Evolutionary conservation across 2,329 filamentous ascomycete species (phyloP), one percentile per base, ranked within the genome.

Genomic region (Stagonosporopsis rhizophila): DNA sequence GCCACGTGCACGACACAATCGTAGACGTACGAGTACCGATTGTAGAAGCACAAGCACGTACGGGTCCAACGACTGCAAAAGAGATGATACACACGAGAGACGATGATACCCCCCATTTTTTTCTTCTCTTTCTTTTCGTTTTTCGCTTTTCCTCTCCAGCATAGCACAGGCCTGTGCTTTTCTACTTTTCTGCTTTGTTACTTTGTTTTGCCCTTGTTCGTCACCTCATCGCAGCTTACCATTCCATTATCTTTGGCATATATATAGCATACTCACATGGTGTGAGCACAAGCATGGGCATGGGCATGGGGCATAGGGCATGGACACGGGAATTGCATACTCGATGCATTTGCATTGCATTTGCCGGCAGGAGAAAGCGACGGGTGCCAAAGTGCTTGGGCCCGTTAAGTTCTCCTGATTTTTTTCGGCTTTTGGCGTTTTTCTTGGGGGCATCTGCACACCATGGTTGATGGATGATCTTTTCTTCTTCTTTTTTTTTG

Each of bases 371-470:
- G 59, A 9, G 11, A 61, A 55, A 60, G 30, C 48, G 59, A 61
- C 59, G 47, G 70, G 72, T 71, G 67, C 72, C 72, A 72, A 74
- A 74, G 72, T 73, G 72, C 72, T 74, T 73, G 72, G 72, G 70
- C 70, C 61, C 62, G 56, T 48, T 62, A 55, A n/a, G n/a, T n/a
- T 47, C 55, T 64, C 54, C 62, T 62, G 62, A 56, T n/a, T n/a
- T n/a, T n/a, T 49, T 54, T 58, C 65, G 65, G 67, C 65, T 67
- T 56, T 55, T 27, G 70, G 69, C 66, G 70, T 73, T 72, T 51
- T 9, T 27, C n/a, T n/a, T n/a, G n/a, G n/a, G n/a, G n/a, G n/a
- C n/a, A n/a, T n/a, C n/a, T n/a, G n/a, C n/a, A n/a, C n/a, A n/a
- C n/a, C n/a, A n/a, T n/a, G n/a, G n/a, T n/a, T n/a, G n/a, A n/a